Evolutionary conservation across 345 rosid species (phyloP).

Genomic region (Heritiera littoralis): DNA sequence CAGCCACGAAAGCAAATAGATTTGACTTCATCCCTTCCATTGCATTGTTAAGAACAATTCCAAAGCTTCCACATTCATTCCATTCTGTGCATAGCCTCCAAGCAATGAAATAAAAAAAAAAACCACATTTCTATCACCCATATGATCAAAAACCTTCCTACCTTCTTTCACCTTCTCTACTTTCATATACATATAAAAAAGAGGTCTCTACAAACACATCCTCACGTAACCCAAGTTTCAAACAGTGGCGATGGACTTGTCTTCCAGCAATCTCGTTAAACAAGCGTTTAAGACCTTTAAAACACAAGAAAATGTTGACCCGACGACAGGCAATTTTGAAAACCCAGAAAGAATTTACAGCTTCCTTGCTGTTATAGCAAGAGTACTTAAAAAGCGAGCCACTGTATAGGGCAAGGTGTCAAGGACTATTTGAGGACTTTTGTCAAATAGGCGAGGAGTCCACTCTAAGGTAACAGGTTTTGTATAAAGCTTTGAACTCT

Average conservation of each 20-base stretch:
- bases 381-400: slow-evolving; percentile 53
- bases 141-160: slow-evolving; percentile 57
- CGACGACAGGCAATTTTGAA: slow-evolving; percentile 48
- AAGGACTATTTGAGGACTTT: slow-evolving; percentile 39
- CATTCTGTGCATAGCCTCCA: slow-evolving; percentile 56
- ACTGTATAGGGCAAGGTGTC: slow-evolving; percentile 22
- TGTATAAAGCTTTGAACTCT: not conserved
- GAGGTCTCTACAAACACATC: slow-evolving; percentile 68
- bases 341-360: slow-evolving; percentile 48
- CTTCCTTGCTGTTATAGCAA: slow-evolving; percentile 54
- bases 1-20: slow-evolving; percentile 53
- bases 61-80: slow-evolving; percentile 45
- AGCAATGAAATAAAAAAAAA: slow-evolving; percentile 85
- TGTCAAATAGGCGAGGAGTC: slow-evolving; percentile 50
- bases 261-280: slow-evolving; percentile 50
- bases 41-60: slow-evolving; percentile 51
- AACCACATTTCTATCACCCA: slow-evolving; percentile 64
- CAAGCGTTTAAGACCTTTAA: slow-evolving; percentile 35
- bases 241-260: slow-evolving; percentile 59
- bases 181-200: slow-evolving; percentile 76
- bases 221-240: slow-evolving; percentile 56
- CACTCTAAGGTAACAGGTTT: not conserved
- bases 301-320: slow-evolving; percentile 62
- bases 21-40: slow-evolving; percentile 41
- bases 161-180: slow-evolving; percentile 53